Evolutionary conservation across 2,329 filamentous ascomycete genomes (phyloP), one percentile per base, ranked within the genome.

Genomic region (Scedosporium boydii): DNA sequence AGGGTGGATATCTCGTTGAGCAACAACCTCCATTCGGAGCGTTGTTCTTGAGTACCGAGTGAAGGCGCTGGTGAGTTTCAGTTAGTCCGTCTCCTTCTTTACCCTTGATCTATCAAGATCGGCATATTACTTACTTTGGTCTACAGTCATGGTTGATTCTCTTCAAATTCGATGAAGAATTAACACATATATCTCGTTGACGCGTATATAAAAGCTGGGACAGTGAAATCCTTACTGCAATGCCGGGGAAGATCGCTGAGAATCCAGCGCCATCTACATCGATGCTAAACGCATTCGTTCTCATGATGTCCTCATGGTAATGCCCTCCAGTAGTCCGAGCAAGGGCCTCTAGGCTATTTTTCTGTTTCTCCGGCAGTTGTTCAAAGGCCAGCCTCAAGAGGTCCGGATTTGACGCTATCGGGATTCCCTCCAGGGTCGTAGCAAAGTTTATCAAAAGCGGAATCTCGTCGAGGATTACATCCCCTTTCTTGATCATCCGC

Each of bases 391-490:
- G 44, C 7, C 67, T 63, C 55, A 76, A 65, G 26, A 74, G 64
- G 3, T 65, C 63, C 61, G 56, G 53, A 27, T 62, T 62, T n/a
- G 46, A 38, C 41, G 27, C 42, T 27, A 41, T 12, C 21, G 53
- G 48, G n/a, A 58, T 58, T 10, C 53, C 60, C 9, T 34, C 34
- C 9, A 53, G 53, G n/a, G 16, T 53, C 4, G 51, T 70, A 68
- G 27, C 73, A 71, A 51, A 70, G 53, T 29, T 64, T 58, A 58
- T 67, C 64, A 62, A 63, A 64, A 61, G 73, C 66, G 14, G 69
- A 66, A 12, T 65, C 68, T 76, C 74, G 3, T 68, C 64, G 69
- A 77, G 73, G 61, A 77, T 66, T 46, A 70, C 67, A 59, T 76
- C 73, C 3, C 72, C 69, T 3, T 67, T 66, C 6, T 64, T 63